These are phyloP conservation scores for Acanthochlamys bracteata DNA, from an alignment of 106 monocot genomes.

Conservation along the genomic window DNA sequence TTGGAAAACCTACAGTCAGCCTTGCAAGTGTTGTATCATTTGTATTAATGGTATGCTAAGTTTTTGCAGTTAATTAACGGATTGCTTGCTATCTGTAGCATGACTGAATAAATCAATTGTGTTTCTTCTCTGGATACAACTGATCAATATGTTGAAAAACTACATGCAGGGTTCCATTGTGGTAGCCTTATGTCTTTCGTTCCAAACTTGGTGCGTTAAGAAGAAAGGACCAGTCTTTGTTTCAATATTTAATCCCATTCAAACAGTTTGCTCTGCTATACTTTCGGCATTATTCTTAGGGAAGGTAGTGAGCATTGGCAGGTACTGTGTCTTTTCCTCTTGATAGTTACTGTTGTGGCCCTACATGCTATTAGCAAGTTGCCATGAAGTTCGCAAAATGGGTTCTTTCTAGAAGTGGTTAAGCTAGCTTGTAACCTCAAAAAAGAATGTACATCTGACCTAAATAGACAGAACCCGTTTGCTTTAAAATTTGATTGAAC, in stretches of 20 bases:
- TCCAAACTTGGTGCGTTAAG: constrained; percentile 68
- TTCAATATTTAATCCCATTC: constrained; percentile 65
- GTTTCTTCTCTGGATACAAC: neutral
- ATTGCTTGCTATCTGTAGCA: neutral
- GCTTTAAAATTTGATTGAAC: neutral
- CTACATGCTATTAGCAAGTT: neutral
- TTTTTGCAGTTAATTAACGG: neutral
- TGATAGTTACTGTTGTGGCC: neutral
- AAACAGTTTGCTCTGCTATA: constrained; percentile 42
- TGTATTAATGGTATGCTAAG: constrained; percentile 21
- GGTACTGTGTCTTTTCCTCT: constrained; percentile 24
- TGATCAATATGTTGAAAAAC: neutral
- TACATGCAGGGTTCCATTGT: constrained; percentile 36
- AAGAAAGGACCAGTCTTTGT: constrained; percentile 68
- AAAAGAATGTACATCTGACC: neutral
- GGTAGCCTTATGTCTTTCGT: constrained; percentile 34
- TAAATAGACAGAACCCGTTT: neutral
- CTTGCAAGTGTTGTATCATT: constrained; percentile 9
- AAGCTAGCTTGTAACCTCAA: neutral
- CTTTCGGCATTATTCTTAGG: constrained; percentile 44
- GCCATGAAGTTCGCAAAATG: neutral
- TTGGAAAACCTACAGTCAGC: constrained; percentile 17
- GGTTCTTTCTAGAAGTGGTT: neutral
- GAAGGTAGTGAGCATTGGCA: constrained; percentile 30
- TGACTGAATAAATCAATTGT: no score